Base-by-base conservation (phyloP, 441 rosid genomes). In the Aquilaria agallochum region DNA sequence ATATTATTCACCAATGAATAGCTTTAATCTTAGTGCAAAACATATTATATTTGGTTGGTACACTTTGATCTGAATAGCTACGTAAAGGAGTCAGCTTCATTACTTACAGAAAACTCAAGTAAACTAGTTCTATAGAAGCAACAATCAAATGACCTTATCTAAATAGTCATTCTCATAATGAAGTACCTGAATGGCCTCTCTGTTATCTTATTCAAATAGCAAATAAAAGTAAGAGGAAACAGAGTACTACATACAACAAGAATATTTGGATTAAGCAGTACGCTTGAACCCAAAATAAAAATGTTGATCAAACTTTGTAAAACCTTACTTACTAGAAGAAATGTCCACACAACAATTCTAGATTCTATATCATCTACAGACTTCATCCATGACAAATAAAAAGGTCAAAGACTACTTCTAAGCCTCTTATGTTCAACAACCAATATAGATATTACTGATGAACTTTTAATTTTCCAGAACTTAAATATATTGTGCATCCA, bases 291-390 rank as follows among this genome's bases (percentile, higher is more conserved):
- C 44, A 7, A 8, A 5, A 30, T 31, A 42, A 14, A 57, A 50
- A 56, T 27, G 31, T 45, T 59, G 31, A n/a, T 53, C 47, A 9
- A 66, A 65, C 64, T 55, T 48, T 13, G n/a, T 36, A 56, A 33
- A 20, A n/a, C 51, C 31, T 66, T 75, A 85, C 97, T 96, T 74
- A 42, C 48, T 12, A 94, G 97, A 71, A 91, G 88, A 64, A 95
- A 91, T 60, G 97, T 91, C 99, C 97, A 95, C 2, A 92, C 84
- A 63, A 95, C 87, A 75, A 95, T 82, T 74, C 85, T 86, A 48
- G 76, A 74, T 79, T 91, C 99, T 6, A 95, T 76, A 54, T 51
- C 71, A 67, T 82, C 75, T 48, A 95, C 86, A n/a, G 56, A 87
- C 20, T 60, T 87, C 88, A 84, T 94, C 99, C 99, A 91, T 75